phyloP scores from a whole-genome alignment of 192 early-diverging fungal genomes.

The Entophlyctis helioformis region DNA sequence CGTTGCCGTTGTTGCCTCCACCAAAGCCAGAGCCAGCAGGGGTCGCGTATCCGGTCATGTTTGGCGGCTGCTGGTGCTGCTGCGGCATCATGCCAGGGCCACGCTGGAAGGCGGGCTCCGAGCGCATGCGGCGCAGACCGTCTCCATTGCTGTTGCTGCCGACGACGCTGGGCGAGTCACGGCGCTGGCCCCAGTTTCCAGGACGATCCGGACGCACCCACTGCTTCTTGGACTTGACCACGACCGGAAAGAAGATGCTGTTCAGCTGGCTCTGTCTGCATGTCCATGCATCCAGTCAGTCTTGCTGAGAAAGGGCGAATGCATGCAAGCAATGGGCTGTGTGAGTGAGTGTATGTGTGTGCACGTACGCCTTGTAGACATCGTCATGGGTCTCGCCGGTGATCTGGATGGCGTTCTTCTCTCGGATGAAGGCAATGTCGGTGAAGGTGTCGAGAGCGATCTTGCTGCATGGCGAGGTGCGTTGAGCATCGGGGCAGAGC shows the following conservation, averaged over 20 bases:
- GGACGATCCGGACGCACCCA: constrained; percentile 45
- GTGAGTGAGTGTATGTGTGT: too few species aligned
- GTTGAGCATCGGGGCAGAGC: neutral
- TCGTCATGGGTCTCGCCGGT: constrained; percentile 43
- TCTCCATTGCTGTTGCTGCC: neutral
- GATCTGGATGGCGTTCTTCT: constrained; percentile 49
- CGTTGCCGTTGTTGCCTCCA: too few species aligned
- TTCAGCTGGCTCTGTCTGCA: constrained; percentile 40
- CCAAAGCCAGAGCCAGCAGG: too few species aligned
- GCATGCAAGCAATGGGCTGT: too few species aligned
- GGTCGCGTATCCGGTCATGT: too few species aligned
- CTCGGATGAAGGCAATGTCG: constrained; percentile 41
- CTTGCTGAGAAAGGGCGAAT: too few species aligned
- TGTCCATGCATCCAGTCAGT: too few species aligned
- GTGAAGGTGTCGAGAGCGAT: constrained; percentile 46
- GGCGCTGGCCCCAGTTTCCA: constrained; percentile 38
- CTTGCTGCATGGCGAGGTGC: constrained; percentile 11
- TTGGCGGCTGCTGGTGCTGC: too few species aligned
- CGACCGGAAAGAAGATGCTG: constrained; percentile 41
- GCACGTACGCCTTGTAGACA: constrained; percentile 37
- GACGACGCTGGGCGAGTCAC: constrained; percentile 13
- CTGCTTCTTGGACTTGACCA: constrained; percentile 37
- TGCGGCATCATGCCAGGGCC: too few species aligned
- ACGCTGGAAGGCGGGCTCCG: too few species aligned
- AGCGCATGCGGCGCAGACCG: too few species aligned